A percentile compares a stretch with the other conserved stretches of the same genome.
Evolutionary conservation across 2,329 filamentous ascomycete species (phyloP).

Genomic region (Celoporthe dispersa): DNA sequence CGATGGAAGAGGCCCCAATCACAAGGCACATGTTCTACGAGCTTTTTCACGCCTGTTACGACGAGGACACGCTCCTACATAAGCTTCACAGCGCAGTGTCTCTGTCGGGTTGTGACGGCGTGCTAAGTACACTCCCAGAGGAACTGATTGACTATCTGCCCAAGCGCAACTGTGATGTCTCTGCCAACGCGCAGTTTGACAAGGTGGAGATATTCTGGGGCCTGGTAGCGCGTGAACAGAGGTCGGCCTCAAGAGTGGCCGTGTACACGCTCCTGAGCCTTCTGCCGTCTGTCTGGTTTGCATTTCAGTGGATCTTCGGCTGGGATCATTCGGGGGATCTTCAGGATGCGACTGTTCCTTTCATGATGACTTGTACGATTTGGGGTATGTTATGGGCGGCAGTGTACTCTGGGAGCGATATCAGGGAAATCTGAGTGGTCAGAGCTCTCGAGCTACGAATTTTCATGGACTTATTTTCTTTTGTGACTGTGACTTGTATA

Average conservation of each 20-base stretch:
- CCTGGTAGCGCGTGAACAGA: slow-evolving; percentile 17
- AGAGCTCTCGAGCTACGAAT: no score
- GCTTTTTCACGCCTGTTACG: slow-evolving; percentile 19
- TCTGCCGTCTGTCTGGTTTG: slow-evolving; percentile 14
- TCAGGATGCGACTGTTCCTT: slow-evolving; percentile 11
- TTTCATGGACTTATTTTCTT: no score
- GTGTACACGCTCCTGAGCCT: slow-evolving; percentile 9
- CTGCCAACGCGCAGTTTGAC: slow-evolving; percentile 20
- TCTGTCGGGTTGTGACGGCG: neutral
- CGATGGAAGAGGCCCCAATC: slow-evolving; percentile 13
- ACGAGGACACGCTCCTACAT: neutral
- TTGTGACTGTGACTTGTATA: no score
- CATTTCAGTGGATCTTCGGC: slow-evolving; percentile 13
- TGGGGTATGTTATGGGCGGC: slow-evolving; percentile 10
- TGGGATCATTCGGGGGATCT: slow-evolving; percentile 4
- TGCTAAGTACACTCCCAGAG: slow-evolving; percentile 2
- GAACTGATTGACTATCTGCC: slow-evolving; percentile 14
- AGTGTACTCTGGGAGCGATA: slow-evolving; percentile 12
- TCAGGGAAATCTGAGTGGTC: neutral
- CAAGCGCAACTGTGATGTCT: slow-evolving; percentile 8
- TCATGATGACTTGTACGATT: slow-evolving; percentile 17
- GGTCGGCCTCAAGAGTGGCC: slow-evolving; percentile 9
- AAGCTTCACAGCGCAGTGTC: neutral
- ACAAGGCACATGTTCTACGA: slow-evolving; percentile 23
- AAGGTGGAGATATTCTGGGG: slow-evolving; percentile 22